Base-by-base conservation (phyloP, 2,329 filamentous ascomycete species). In the Pyrenophora tritici-repentis region DNA sequence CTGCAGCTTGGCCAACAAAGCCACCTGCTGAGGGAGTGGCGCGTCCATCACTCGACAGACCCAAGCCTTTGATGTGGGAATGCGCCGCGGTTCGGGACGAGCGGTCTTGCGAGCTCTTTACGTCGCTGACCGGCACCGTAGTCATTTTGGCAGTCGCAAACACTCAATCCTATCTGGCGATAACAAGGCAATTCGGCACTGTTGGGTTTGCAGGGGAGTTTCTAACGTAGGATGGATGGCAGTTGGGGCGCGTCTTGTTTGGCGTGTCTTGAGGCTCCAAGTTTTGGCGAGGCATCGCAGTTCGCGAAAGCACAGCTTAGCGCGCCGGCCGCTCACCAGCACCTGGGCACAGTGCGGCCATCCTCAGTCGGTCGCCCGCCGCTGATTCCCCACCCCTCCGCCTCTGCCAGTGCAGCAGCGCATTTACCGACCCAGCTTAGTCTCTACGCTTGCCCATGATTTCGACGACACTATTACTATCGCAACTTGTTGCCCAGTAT, bases 21-120 rank as follows among this genome's bases (percentile, higher is more conserved):
- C 94, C 94, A 18, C 65, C 68, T 4, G 63, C 67, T 56, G 89
- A 84, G 60, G 83, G 84, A 72, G 96, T 92, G 56, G 94, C 91
- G 44, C 84, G 87, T 58, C 94, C 94, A 86, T 96, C 90, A 17
- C 63, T 63, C 70, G 90, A 89, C 63, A 99, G 78, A 14, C 94
- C 94, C 34, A 99, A 82, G 43, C 94, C 94, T 74, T 91, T 96
- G 83, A 99, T 99, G 77, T 99, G 94, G 45, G 93, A 97, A 78
- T 99, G 94, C 65, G 93, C 89, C 55, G 94, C 93, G 40, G 94
- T 99, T 72, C 94, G 87, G 10, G 54, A 46, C 17, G 50, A 59
- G 79, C 95, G 94, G 76, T 97, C 93, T 80, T 94, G 91, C 79
- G 87, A 93, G 79, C 89, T 89, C 82, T 96, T 96, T 71, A 96